Percentiles rank a stretch among this genome's conserved stretches.
phyloP scores from a whole-genome alignment of 257 asterid species.

The Rubia yunnanensis region DNA sequence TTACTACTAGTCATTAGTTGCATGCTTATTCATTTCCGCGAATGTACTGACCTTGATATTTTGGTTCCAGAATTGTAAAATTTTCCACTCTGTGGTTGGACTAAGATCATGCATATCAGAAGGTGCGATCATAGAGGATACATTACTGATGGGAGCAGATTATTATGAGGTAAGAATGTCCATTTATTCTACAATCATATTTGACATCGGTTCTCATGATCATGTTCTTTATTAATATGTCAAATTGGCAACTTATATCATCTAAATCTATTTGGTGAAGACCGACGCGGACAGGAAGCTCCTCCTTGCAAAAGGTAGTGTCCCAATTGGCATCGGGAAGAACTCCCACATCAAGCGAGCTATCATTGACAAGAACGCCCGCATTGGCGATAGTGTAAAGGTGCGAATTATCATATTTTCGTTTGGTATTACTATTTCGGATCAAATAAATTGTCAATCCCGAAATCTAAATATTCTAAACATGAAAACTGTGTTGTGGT shows the following conservation, averaged over 20 bases:
- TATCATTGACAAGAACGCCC: conserved; percentile 88
- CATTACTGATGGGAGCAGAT: conserved; percentile 91
- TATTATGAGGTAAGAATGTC: conserved; percentile 69
- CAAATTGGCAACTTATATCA: background rate
- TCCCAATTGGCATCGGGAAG: conserved; percentile 85
- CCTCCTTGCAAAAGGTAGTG: conserved; percentile 65
- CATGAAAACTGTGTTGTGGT: background rate
- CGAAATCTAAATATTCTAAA: background rate
- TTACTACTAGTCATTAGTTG: background rate
- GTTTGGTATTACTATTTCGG: background rate
- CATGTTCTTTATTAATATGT: background rate
- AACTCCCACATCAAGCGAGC: conserved; percentile 76
- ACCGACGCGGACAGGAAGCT: conserved; percentile 70
- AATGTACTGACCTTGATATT: background rate
- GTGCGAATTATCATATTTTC: conserved; percentile 16
- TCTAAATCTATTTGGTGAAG: conserved; percentile 26
- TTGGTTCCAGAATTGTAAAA: conserved; percentile 74
- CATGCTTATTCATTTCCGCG: background rate
- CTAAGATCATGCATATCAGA: conserved; percentile 92
- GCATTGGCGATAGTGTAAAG: conserved; percentile 82
- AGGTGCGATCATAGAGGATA: conserved; percentile 84
- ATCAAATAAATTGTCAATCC: background rate
- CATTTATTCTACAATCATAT: background rate
- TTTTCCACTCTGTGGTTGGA: conserved; percentile 92
- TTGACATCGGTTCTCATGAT: background rate